phyloP scores from a whole-genome alignment of 176 grass and related monocot genomes.

The Avena sativa region DNA sequence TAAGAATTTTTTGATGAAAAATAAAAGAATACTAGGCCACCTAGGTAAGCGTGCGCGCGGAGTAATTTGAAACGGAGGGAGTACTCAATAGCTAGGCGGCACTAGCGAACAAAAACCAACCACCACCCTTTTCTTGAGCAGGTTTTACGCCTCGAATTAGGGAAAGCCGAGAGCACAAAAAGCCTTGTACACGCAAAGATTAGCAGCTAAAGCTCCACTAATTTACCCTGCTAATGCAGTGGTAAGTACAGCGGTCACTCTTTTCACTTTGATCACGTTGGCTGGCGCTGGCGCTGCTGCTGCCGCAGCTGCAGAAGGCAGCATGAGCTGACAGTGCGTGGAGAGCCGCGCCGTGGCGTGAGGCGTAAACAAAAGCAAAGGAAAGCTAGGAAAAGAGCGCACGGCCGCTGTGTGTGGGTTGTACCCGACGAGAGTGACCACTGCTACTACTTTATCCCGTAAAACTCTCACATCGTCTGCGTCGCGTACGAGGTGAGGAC shows the following conservation, averaged over 20 bases:
- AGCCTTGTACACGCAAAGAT: not conserved
- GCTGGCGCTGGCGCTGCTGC: not conserved
- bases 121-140: not conserved
- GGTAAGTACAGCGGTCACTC: not conserved
- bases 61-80: no score
- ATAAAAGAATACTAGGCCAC: no score
- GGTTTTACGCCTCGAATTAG: slow-evolving; percentile 6
- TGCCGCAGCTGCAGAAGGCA: not conserved
- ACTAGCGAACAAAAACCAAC: slow-evolving; percentile 35
- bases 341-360: slow-evolving; percentile 35
- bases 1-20: no score
- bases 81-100: not conserved
- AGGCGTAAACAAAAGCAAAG: slow-evolving; percentile 49
- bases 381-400: slow-evolving; percentile 53
- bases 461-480: not conserved
- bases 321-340: slow-evolving; percentile 50
- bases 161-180: not conserved
- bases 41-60: no score
- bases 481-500: slow-evolving; percentile 36
- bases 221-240: slow-evolving; percentile 10
- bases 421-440: no score
- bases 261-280: slow-evolving; percentile 5
- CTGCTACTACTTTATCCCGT: slow-evolving; percentile 6
- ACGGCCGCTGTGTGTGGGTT: slow-evolving; percentile 9
- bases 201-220: not conserved